A percentile compares a stretch with the other conserved stretches of the same genome.
Evolutionary conservation across 345 rosid species (phyloP).

Genomic region (Atalantia buxifolia): DNA sequence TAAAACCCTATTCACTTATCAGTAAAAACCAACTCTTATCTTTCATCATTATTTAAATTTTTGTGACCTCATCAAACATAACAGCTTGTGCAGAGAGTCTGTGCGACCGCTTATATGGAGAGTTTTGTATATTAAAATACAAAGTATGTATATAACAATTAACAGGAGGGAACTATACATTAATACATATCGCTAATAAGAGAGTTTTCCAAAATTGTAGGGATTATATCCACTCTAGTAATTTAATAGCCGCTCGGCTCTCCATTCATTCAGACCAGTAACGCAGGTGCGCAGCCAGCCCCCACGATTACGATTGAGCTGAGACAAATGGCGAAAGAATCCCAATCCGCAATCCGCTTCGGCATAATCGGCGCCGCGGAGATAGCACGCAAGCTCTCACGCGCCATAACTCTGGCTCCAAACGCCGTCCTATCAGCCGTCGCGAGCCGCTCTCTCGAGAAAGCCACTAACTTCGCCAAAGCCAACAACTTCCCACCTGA

Average conservation of each 20-base stretch:
- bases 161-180: no score
- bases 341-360: constrained; percentile 29
- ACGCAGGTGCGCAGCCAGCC: background rate
- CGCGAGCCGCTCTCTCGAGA: constrained; percentile 55
- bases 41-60: no score
- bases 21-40: no score
- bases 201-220: no score
- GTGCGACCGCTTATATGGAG: no score
- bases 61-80: no score
- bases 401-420: constrained; percentile 63
- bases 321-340: constrained; percentile 20
- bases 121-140: no score
- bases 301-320: no score
- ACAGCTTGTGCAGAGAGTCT: no score
- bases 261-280: no score
- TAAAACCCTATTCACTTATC: no score
- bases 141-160: no score
- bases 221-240: background rate
- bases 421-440: constrained; percentile 63
- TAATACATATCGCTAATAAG: background rate
- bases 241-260: background rate
- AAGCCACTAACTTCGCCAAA: constrained; percentile 52
- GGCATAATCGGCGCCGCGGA: constrained; percentile 76
- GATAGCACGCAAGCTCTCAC: constrained; percentile 64
- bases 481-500: constrained; percentile 58